These are phyloP conservation scores for Geosmithia putterillii DNA, from an alignment of 2,329 filamentous ascomycete genomes.

Conservation along the genomic window DNA sequence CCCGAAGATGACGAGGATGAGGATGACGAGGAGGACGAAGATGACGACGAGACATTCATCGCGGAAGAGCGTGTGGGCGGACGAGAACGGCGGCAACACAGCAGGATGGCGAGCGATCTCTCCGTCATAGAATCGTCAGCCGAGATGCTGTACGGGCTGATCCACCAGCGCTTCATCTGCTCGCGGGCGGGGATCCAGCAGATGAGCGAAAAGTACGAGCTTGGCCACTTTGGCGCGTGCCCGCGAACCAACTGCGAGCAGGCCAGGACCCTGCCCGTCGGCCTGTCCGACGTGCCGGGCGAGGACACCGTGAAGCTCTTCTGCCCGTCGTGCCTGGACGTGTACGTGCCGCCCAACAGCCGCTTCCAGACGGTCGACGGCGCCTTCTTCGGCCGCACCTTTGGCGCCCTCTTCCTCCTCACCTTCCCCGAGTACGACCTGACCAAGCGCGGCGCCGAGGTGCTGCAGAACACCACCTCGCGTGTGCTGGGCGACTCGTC, in stretches of 20 bases:
- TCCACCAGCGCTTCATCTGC: conserved; percentile 97
- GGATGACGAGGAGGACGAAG: conserved; percentile 66
- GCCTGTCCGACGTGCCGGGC: conserved; percentile 85
- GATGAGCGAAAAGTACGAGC: conserved; percentile 98
- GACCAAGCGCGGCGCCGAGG: conserved; percentile 53
- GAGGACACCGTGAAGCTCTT: conserved; percentile 98
- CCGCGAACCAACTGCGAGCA: conserved; percentile 89
- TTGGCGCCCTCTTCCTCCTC: conserved; percentile 94
- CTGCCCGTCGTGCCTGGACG: conserved; percentile 90
- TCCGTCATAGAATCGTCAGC: conserved; percentile 94
- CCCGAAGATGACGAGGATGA: conserved; percentile 89
- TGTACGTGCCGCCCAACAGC: conserved; percentile 95
- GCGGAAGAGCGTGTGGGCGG: conserved; percentile 40
- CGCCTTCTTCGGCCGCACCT: conserved; percentile 95
- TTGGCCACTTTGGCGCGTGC: conserved; percentile 90
- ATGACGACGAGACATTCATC: conserved; percentile 54
- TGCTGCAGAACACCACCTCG: conserved; percentile 27
- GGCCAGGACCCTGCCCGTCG: conserved; percentile 83
- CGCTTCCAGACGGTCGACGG: conserved; percentile 95
- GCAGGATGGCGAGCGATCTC: conserved; percentile 81
- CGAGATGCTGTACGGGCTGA: conserved; percentile 96
- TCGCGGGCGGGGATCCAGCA: conserved; percentile 93
- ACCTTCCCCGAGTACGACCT: conserved; percentile 96
- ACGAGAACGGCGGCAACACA: conserved; percentile 61
- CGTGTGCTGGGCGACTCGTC: conserved; percentile 28